A percentile compares a stretch with the other conserved stretches of the same genome.
These are phyloP conservation scores for Fusarium udum DNA, from an alignment of 2,329 filamentous ascomycete species.

Conservation along the genomic window DNA sequence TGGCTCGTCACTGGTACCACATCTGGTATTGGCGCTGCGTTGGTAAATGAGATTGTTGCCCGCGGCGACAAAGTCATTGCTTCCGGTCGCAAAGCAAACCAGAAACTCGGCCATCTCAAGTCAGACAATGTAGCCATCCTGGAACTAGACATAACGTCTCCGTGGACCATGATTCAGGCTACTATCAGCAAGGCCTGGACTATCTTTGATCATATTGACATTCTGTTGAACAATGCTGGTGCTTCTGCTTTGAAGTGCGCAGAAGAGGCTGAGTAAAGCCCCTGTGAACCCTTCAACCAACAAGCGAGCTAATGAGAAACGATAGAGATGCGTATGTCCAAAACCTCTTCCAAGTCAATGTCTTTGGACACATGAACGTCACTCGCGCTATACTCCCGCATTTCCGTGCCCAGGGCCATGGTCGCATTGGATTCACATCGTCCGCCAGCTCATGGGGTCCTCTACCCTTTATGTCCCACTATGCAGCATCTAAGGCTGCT, in stretches of 20 bases:
- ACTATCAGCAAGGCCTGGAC: neutral
- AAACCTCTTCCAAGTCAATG: neutral
- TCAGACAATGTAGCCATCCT: neutral
- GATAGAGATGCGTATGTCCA: neutral
- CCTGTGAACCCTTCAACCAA: rapidly evolving
- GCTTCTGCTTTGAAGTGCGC: neutral
- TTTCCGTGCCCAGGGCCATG: neutral
- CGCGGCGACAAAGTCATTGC: neutral
- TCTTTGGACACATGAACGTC: neutral
- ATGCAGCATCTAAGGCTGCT: neutral
- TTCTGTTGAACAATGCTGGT: neutral
- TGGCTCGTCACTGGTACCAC: neutral
- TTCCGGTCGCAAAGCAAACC: neutral
- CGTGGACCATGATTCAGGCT: neutral
- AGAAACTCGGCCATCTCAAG: neutral
- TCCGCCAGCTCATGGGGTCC: neutral
- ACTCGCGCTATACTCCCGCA: neutral
- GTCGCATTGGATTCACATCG: neutral
- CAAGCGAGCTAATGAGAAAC: neutral
- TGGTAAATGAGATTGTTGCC: neutral
- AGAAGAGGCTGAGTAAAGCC: neutral
- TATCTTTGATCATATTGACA: neutral
- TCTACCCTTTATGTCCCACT: neutral
- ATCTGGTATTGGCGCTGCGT: neutral
- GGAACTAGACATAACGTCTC: neutral